Base-by-base conservation (phyloP, 352 stramenopile genomes). In the Phytopythium chamaehyphon region DNA sequence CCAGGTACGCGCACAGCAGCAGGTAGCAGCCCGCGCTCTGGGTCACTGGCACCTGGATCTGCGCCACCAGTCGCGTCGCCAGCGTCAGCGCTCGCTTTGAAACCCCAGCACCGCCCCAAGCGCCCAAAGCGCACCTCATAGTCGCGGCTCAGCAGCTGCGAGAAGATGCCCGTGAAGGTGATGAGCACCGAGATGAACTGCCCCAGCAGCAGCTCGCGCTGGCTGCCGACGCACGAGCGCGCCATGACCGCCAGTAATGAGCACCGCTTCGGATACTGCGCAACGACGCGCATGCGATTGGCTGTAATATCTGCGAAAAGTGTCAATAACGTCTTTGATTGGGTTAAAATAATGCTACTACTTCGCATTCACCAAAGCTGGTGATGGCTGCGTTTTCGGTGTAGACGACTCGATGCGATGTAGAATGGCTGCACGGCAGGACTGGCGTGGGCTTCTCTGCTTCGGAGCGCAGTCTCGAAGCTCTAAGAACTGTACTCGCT, bases 121-220 rank as follows among this genome's bases (percentile, higher is more conserved):
- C n/a, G n/a, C n/a, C n/a, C n/a, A n/a, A n/a, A 22, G 82, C 59
- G 45, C 57, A 76, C 75, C 67, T 80, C 51, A 48, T 95, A 95
- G 50, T 79, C 87, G 24, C 83, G 70, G 49, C 78, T 90, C 39
- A 97, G 71, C 26, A 76, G 57, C 40, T 95, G 77, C 15, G 86
- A 91, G 67, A 93, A 96, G 38, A 97, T 75, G 39, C 84, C 82
- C 14, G 88, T 96, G 47, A 70, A 80, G 28, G 90, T 75, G 57
- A 97, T 95, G 40, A 96, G 67, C 39, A 95, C 47, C 39, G 83
- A 96, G 49, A 97, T 91, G 54, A 90, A 74, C 57, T 97, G 90
- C 6, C 90, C 90, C 11, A 93, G 65, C 52, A 87, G 46, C 35
- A 94, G 57, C 46, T 86, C 75, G 42, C 71, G 74, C 61, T 87